These are phyloP conservation scores for Quercus parvula DNA, from an alignment of 306 rosid genomes.

Conservation along the genomic window DNA sequence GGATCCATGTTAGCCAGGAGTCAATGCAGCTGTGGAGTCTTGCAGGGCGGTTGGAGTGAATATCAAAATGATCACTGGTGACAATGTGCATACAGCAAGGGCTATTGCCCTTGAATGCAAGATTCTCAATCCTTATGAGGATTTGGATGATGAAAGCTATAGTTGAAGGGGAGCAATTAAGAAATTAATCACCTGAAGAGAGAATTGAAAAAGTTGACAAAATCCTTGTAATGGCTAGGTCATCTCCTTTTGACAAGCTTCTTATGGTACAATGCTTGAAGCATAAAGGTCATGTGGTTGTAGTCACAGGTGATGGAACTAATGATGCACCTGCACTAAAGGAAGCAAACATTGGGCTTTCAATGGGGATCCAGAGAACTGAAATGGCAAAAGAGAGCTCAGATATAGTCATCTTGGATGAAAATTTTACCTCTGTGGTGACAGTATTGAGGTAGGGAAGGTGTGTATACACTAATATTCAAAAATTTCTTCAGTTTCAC, in stretches of 20 bases:
- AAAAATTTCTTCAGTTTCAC: constrained; percentile 26
- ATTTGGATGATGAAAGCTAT: not conserved
- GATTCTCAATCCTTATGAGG: not conserved
- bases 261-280: constrained; percentile 27
- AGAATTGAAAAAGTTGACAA: constrained; percentile 11
- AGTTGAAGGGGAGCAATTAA: constrained; percentile 11
- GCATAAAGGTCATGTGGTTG: constrained; percentile 24
- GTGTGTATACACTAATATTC: constrained; percentile 24
- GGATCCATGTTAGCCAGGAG: constrained; percentile 17
- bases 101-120: constrained; percentile 22
- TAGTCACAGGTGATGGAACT: constrained; percentile 32
- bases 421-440: constrained; percentile 13
- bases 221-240: constrained; percentile 23
- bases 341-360: constrained; percentile 29
- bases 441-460: constrained; percentile 25
- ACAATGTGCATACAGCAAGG: constrained; percentile 23
- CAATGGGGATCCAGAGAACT: constrained; percentile 28
- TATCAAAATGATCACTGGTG: constrained; percentile 24
- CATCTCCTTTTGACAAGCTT: constrained; percentile 27
- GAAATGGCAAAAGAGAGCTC: constrained; percentile 32
- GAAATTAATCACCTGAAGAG: constrained; percentile 25
- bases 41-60: constrained; percentile 23
- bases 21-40: constrained; percentile 18
- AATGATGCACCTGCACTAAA: constrained; percentile 28
- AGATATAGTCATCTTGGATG: constrained; percentile 22